Conservation (phyloP, 805 yeast species). For the Starmerella gropengiesseri region DNA sequence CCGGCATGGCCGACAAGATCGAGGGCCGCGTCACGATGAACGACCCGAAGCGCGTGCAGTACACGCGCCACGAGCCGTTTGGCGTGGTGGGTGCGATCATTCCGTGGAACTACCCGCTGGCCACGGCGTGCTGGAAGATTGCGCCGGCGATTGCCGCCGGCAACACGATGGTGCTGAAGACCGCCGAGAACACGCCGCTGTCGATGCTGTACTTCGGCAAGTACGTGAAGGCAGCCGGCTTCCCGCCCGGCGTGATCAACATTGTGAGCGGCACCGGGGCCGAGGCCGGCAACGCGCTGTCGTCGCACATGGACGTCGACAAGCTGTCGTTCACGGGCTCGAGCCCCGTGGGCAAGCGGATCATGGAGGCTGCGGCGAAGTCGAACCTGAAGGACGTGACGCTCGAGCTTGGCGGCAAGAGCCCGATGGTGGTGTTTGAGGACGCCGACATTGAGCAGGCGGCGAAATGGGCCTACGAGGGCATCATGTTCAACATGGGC, state of each 20-base stretch:
- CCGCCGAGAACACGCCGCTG: conserved; percentile 87
- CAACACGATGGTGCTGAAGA: conserved; percentile 75
- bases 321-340: conserved; percentile 95
- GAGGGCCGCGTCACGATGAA: conserved; percentile 68
- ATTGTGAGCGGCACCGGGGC: conserved; percentile 79
- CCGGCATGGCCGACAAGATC: conserved; percentile 85
- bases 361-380: conserved; percentile 71
- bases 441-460: conserved; percentile 75
- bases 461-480: conserved; percentile 60
- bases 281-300: conserved; percentile 70
- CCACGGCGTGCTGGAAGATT: conserved; percentile 90
- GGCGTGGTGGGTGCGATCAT: conserved; percentile 95
- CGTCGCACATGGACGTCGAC: conserved; percentile 68
- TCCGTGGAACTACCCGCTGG: conserved; percentile 94
- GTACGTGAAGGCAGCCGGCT: conserved; percentile 67
- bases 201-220: conserved; percentile 69
- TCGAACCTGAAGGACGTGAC: conserved; percentile 82
- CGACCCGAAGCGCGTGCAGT: conserved; percentile 60
- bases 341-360: conserved; percentile 75
- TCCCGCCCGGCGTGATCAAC: conserved; percentile 86
- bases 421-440: conserved; percentile 78
- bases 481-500: conserved; percentile 89
- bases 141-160: conserved; percentile 91
- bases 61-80: conserved; percentile 77
- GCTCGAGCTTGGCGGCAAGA: conserved; percentile 92